Conservation (phyloP, 805 yeast species). For the Candida silvatica region DNA sequence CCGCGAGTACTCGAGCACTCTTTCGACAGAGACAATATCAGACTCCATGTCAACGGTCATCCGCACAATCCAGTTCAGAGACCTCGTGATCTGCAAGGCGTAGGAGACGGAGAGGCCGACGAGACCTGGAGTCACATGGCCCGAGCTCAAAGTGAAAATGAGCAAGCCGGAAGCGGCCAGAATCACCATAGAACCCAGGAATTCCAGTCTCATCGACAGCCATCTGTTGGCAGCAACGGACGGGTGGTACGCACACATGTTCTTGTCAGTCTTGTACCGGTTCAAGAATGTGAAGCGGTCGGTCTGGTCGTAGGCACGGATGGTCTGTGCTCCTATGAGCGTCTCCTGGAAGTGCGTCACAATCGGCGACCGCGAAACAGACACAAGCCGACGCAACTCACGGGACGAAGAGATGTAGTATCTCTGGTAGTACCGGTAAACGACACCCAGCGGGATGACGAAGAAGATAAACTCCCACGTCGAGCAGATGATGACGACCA, state of each 20-base stretch:
- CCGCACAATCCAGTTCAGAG: conserved; percentile 34
- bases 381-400: conserved; percentile 40
- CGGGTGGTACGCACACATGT: conserved; percentile 37
- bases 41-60: conserved; percentile 43
- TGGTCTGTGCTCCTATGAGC: conserved; percentile 38
- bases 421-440: conserved; percentile 29
- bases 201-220: conserved; percentile 39
- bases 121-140: conserved; percentile 34
- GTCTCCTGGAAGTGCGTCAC: conserved; percentile 42
- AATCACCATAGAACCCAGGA: conserved; percentile 63
- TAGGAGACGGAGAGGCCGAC: conserved; percentile 40
- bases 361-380: conserved; percentile 38
- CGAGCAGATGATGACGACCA: conserved; percentile 67
- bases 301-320: conserved; percentile 32
- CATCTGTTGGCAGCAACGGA: conserved; percentile 40
- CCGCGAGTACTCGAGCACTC: conserved; percentile 53
- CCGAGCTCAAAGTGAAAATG: conserved; percentile 35
- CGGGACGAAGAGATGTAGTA: conserved; percentile 39
- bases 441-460: conserved; percentile 42
- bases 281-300: conserved; percentile 27
- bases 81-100: conserved; percentile 37
- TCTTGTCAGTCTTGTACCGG: conserved; percentile 28
- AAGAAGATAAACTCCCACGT: conserved; percentile 76
- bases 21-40: conserved; percentile 54
- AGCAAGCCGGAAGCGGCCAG: conserved; percentile 34